Conservation (phyloP, 371 early-diverging fungal genomes). For the Apophysomyces variabilis region DNA sequence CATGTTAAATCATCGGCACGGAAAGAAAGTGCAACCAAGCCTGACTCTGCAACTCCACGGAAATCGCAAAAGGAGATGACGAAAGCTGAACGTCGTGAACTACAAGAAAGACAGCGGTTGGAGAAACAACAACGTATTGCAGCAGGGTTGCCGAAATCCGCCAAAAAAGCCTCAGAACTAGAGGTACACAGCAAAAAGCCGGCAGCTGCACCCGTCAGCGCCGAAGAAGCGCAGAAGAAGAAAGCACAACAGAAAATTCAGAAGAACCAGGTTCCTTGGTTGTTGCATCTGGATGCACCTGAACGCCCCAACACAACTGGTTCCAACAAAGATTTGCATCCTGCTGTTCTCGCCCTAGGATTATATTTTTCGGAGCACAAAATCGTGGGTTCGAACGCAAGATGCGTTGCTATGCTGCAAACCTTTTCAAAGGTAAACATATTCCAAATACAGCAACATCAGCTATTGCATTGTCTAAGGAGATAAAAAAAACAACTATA, state of each 20-base stretch:
- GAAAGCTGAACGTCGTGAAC: constrained; percentile 88
- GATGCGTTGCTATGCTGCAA: constrained; percentile 84
- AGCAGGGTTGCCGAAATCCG: constrained; percentile 47
- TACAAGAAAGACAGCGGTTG: constrained; percentile 78
- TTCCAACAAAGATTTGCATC: constrained; percentile 78
- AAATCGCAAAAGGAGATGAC: constrained; percentile 80
- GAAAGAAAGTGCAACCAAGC: constrained; percentile 13
- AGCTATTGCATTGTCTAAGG: not conserved
- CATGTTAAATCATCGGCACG: constrained; percentile 15
- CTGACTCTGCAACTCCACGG: constrained; percentile 23
- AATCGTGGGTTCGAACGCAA: constrained; percentile 91
- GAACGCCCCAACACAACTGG: constrained; percentile 56
- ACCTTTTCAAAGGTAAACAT: constrained; percentile 77
- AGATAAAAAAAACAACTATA: constrained; percentile 31
- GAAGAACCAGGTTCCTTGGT: constrained; percentile 66
- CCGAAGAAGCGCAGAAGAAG: constrained; percentile 42
- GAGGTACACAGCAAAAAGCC: constrained; percentile 23
- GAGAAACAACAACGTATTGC: constrained; percentile 69
- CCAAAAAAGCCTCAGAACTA: constrained; percentile 32
- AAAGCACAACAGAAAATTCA: constrained; percentile 38
- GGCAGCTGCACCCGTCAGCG: constrained; percentile 31
- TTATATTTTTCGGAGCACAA: constrained; percentile 84
- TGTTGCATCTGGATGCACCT: constrained; percentile 70
- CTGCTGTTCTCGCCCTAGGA: constrained; percentile 85
- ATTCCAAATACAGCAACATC: not conserved